phyloP scores from a whole-genome alignment of 257 asterid genomes.

The Buddleja alternifolia region DNA sequence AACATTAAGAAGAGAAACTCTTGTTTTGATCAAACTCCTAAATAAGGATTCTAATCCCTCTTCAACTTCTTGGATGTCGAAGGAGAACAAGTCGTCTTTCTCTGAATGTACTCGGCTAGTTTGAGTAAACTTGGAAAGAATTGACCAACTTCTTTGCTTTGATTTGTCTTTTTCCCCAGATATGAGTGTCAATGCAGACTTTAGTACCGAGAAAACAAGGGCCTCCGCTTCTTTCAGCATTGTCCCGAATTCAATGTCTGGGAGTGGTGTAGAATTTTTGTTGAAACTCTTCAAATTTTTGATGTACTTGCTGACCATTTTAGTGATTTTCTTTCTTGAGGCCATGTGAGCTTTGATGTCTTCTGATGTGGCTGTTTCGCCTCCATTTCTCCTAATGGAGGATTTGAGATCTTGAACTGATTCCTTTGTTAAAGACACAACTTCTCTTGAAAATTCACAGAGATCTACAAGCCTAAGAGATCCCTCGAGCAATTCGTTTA shows the following conservation, averaged over 20 bases:
- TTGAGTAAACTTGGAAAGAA: too few relatives aligned
- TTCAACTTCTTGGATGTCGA: too few relatives aligned
- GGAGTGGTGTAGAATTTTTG: too few relatives aligned
- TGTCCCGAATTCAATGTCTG: too few relatives aligned
- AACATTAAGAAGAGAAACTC: constrained; percentile 40
- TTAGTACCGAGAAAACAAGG: too few relatives aligned
- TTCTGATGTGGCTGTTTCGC: neutral
- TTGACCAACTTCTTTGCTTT: too few relatives aligned
- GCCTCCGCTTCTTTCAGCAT: too few relatives aligned
- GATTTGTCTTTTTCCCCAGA: too few relatives aligned
- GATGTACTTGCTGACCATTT: constrained; percentile 25
- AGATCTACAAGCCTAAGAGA: constrained; percentile 34
- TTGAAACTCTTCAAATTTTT: constrained; percentile 5
- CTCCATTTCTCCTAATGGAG: constrained; percentile 29
- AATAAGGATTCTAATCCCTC: constrained; percentile 26
- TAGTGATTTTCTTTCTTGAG: constrained; percentile 30
- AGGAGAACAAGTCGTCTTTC: too few relatives aligned
- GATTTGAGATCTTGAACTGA: constrained; percentile 37
- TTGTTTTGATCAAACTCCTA: constrained; percentile 33
- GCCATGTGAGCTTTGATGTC: constrained; percentile 24
- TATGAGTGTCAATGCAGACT: too few relatives aligned
- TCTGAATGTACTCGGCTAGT: too few relatives aligned
- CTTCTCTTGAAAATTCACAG: constrained; percentile 27
- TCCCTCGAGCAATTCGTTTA: constrained; percentile 35
- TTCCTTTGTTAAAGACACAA: constrained; percentile 33